phyloP scores from a whole-genome alignment of 257 asterid genomes.

The Mentha longifolia region DNA sequence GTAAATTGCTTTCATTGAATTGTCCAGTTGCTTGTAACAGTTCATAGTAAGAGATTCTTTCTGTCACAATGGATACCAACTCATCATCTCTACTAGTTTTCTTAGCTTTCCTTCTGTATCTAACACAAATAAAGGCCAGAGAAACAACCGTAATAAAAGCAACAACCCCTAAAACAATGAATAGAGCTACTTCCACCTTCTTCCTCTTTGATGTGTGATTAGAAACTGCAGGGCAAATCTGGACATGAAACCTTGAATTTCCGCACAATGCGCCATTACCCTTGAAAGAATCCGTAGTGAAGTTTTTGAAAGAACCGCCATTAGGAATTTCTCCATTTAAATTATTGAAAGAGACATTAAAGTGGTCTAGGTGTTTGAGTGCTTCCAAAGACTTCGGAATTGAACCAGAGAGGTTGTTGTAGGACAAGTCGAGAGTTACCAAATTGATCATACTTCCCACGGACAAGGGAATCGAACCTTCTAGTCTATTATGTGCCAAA shows the following conservation, averaged over 20 bases:
- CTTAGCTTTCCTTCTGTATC: conserved; percentile 9
- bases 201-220: conserved; percentile 14
- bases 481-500: conserved; percentile 10
- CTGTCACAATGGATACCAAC: background rate
- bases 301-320: conserved; percentile 38
- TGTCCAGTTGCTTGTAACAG: background rate
- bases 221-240: conserved; percentile 9
- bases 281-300: conserved; percentile 32
- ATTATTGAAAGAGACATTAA: conserved; percentile 39
- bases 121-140: background rate
- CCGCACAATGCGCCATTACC: conserved; percentile 29
- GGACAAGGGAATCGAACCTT: conserved; percentile 25
- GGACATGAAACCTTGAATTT: conserved; percentile 24
- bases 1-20: background rate
- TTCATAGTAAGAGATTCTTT: background rate
- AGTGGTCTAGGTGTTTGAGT: conserved; percentile 5
- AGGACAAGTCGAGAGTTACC: conserved; percentile 10
- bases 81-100: background rate
- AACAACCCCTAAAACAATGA: conserved; percentile 28
- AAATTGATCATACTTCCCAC: conserved; percentile 28
- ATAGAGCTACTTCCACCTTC: background rate
- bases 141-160: background rate
- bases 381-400: conserved; percentile 30
- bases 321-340: conserved; percentile 38
- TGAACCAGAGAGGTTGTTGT: conserved; percentile 28